Conservation (phyloP, 805 yeast genomes). For the Kuraishia capsulata region DNA sequence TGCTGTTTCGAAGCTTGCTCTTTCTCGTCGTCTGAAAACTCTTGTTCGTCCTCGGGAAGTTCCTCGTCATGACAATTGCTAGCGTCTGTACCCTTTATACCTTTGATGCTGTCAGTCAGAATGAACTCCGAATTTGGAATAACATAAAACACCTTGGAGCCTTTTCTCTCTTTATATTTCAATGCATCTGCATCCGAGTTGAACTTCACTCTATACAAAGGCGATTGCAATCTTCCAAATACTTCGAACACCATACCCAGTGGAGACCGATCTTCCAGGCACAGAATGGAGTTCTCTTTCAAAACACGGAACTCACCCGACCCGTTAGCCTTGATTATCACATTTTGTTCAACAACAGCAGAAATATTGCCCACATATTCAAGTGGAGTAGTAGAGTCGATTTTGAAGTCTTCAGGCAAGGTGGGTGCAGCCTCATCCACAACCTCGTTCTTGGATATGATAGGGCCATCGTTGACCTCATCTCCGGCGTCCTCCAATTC, state of each 20-base stretch:
- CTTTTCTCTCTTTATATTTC: constrained; percentile 36
- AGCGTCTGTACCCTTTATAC: constrained; percentile 85
- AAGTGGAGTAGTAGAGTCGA: constrained; percentile 54
- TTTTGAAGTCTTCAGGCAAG: constrained; percentile 56
- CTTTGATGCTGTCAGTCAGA: constrained; percentile 62
- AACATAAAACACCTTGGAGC: constrained; percentile 60
- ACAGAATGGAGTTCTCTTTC: constrained; percentile 72
- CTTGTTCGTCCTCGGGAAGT: constrained; percentile 86
- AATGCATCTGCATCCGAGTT: constrained; percentile 39
- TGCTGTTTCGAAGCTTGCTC: constrained; percentile 63
- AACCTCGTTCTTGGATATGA: constrained; percentile 70
- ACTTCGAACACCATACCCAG: constrained; percentile 81
- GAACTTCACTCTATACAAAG: constrained; percentile 72
- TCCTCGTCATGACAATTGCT: constrained; percentile 94
- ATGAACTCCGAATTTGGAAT: constrained; percentile 75
- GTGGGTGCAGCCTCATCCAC: constrained; percentile 57
- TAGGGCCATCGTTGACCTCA: constrained; percentile 51
- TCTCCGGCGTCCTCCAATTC: constrained; percentile 14
- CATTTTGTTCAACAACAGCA: constrained; percentile 61
- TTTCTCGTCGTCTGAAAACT: constrained; percentile 88
- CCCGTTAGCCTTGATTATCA: constrained; percentile 58
- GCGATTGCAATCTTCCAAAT: constrained; percentile 79
- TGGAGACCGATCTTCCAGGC: constrained; percentile 60
- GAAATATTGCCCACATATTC: constrained; percentile 64
- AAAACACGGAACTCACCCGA: constrained; percentile 84